Base-by-base conservation (phyloP, 1,139 yeast genomes). In the Geotrichum reessii region DNA sequence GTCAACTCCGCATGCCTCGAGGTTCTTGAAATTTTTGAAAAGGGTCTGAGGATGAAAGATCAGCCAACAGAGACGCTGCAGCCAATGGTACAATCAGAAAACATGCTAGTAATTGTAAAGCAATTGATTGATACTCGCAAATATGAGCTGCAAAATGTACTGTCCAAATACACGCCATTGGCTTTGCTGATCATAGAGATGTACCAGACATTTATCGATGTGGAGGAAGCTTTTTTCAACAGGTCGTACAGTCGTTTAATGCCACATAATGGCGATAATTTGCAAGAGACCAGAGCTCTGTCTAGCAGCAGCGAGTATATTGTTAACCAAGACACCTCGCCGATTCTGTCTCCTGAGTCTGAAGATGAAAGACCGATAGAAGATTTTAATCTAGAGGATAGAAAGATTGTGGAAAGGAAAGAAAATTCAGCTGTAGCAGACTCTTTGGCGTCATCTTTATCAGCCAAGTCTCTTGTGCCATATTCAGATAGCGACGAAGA, bases 1-100 rank as follows among this genome's bases (percentile, higher is more conserved):
- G 80, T 88, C 1, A 87, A 84, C 67, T 89, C 97, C 0, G 80
- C 95, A 2, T 81, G 95, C 64, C 76, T 91, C 57, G 93, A 87
- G 66, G 76, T 92, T 48, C 74, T 90, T 56, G 86, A 83, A 63
- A 71, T 79, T 2, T 71, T 88, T 1, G 68, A 79, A 7, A 71
- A 67, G 37, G 58, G 54, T n/a, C 50, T 55, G 44, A 19, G 52
- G 55, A 17, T 24, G 27, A 27, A 54, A 50, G 24, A 47, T 44
- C 47, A 52, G 24, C 19, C 56, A 47, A 33, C 58, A 12, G 49
- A 53, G 7, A 53, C 48, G 31, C 12, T 40, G 11, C 33, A 28
- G 55, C 19, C 25, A 25, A 27, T 54, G 50, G 24, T 48, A 49
- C 47, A 52, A 19, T 21, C 56, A 46, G 46, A 59, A 19, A 50